These are phyloP conservation scores for Zea luxurians DNA, from an alignment of 176 grass and related monocot genomes.

Conservation along the genomic window DNA sequence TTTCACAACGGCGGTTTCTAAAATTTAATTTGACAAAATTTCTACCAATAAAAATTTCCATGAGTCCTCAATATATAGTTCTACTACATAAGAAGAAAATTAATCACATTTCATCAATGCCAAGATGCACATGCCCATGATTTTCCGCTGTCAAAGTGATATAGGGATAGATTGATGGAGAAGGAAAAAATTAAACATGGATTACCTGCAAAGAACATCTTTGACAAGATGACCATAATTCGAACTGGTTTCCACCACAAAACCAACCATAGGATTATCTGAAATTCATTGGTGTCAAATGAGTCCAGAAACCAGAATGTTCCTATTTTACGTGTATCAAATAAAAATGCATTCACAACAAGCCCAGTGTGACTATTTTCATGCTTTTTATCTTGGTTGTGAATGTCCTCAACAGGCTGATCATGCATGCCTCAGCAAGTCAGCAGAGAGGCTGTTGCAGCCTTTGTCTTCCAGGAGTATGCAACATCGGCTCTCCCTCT, in stretches of 20 bases:
- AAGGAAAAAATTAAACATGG: background rate
- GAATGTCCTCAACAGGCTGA: background rate
- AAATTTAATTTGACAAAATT: background rate
- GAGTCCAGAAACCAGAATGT: constrained; percentile 15
- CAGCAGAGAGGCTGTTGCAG: no score
- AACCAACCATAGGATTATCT: constrained; percentile 86
- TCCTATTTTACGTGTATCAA: background rate
- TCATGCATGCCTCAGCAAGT: no score
- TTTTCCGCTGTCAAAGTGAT: background rate
- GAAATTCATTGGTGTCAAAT: constrained; percentile 34
- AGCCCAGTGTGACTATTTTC: background rate
- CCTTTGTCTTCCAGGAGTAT: no score
- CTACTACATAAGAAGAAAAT: constrained; percentile 6
- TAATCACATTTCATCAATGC: background rate
- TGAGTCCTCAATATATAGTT: constrained; percentile 6
- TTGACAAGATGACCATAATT: constrained; percentile 71
- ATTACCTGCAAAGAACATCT: constrained; percentile 98
- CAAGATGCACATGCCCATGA: constrained; percentile 4
- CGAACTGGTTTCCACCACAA: constrained; percentile 96
- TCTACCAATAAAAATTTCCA: background rate
- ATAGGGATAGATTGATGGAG: background rate
- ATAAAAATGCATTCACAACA: constrained; percentile 20
- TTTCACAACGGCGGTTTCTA: background rate
- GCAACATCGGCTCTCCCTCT: no score
- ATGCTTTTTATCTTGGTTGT: no score